Percentiles rank a stretch among this genome's conserved stretches.
phyloP scores from a whole-genome alignment of 1,284 basidiomycete species.

The Tilletia caries region DNA sequence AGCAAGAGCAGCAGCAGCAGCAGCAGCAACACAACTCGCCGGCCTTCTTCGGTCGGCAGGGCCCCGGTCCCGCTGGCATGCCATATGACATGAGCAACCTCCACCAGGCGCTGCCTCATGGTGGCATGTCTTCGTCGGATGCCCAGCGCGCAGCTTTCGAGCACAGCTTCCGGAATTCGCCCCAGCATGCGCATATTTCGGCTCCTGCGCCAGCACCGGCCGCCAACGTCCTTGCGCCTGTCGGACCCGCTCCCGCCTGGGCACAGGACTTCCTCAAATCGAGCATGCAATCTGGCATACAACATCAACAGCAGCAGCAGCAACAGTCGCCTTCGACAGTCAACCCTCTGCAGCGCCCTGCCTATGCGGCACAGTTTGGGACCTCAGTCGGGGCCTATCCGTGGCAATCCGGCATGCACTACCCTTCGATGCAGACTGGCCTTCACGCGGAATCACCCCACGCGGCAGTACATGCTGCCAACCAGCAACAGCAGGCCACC shows the following conservation, averaged over 20 bases:
- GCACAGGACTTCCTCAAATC: constrained; percentile 10
- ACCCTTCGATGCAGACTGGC: constrained; percentile 20
- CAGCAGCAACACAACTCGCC: not conserved
- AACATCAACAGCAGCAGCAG: not conserved
- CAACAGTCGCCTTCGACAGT: not conserved
- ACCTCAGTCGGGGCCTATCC: constrained; percentile 10
- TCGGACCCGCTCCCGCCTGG: constrained; percentile 4
- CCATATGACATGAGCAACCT: constrained; percentile 9
- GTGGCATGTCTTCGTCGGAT: not conserved
- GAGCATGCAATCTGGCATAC: constrained; percentile 5
- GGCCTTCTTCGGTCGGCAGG: constrained; percentile 26
- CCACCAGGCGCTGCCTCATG: not conserved
- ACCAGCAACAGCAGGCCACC: constrained; percentile 12
- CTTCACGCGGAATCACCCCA: constrained; percentile 18
- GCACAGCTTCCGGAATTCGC: constrained; percentile 8
- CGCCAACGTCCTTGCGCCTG: too few relatives aligned
- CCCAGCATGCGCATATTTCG: not conserved
- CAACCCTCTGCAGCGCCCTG: not conserved
- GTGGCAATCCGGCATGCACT: constrained; percentile 20
- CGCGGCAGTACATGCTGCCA: constrained; percentile 19
- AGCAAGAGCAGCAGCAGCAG: constrained; percentile 13
- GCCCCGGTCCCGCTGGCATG: not conserved
- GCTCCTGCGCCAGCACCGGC: too few relatives aligned
- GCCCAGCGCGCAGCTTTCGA: constrained; percentile 15
- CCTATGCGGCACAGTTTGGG: constrained; percentile 4